Evolutionary conservation across 202 grass and related monocot genomes (phyloP), one percentile per base, ranked within the genome.

Genomic region (Miscanthus sacchariflorus): DNA sequence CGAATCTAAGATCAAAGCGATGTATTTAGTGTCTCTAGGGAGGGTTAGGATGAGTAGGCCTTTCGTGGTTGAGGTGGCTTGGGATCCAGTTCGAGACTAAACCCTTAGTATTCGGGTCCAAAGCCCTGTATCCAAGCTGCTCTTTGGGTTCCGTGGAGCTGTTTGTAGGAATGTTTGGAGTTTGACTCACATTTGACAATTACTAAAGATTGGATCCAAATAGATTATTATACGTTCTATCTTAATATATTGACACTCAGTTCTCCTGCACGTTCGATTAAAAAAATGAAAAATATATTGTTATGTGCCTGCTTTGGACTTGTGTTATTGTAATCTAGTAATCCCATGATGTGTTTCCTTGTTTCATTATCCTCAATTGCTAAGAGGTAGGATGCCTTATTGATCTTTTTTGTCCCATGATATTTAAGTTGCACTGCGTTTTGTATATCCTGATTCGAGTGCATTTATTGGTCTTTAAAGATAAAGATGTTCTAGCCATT

Each of bases 401-500:
- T 4, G 50, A 59, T 42, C 2, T 21, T 23, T 52, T 48, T 54
- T 84, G 5, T 42, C 19, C 27, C 4, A 0, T 7, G 25, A 3
- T 67, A 4, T 15, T 19, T 87, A 7, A 30, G 45, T 83, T 54
- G 72, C 17, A 71, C n/a, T 15, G 13, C 23, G 5, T 75, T 74
- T 59, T 70, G 8, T 17, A 76, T 50, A 44, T 78, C 8, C 7
- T 66, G 33, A 65, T 6, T 14, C 23, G 1, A 35, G 24, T 7
- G 1, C 33, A 46, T 44, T 35, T 23, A 14, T 43, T 72, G 18
- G 30, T 50, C 13, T 76, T 5, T 9, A 68, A 59, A 75, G n/a
- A 65, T 65, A 65, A 65, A 27, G 0, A 33, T 91, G 6, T 1
- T 90, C 42, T 58, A 84, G 76, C 12, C 30, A 5, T 48, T 72